Percentiles rank a stretch among this genome's conserved stretches.
Conservation (phyloP, 768 basidiomycete species). For the Infundibulicybe gibba region DNA sequence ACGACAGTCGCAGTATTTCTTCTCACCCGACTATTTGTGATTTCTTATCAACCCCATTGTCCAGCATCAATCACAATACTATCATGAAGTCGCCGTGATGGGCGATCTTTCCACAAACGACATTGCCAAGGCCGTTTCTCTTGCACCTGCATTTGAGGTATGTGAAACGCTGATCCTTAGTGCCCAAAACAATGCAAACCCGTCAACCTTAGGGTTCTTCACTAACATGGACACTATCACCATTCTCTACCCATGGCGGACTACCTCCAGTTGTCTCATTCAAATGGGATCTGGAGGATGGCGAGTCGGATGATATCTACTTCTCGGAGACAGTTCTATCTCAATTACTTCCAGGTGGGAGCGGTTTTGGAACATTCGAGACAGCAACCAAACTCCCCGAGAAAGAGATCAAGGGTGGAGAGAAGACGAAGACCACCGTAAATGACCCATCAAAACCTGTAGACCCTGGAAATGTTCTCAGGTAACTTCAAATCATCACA, state of each 20-base stretch:
- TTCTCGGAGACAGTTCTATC: conserved; percentile 31
- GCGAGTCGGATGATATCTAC: conserved; percentile 23
- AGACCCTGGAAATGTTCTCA: conserved; percentile 22
- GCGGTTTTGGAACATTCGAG: conserved; percentile 34
- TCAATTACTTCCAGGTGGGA: conserved; percentile 29
- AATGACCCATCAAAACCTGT: conserved; percentile 8
- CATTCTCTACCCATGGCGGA: conserved; percentile 29
- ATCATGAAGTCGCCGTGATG: conserved; percentile 29
- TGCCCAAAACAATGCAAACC: neutral
- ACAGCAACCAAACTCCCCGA: conserved; percentile 16
- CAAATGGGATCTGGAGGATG: conserved; percentile 14
- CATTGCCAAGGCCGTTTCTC: conserved; percentile 22
- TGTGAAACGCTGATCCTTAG: neutral
- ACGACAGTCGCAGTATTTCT: conserved; percentile 22
- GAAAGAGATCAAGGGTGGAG: conserved; percentile 3
- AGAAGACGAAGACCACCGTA: neutral
- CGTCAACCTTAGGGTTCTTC: conserved; percentile 20
- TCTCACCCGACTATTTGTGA: neutral
- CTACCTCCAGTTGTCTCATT: conserved; percentile 30
- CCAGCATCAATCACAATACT: conserved; percentile 28
- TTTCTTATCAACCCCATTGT: neutral
- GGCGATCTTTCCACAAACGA: conserved; percentile 30
- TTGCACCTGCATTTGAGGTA: conserved; percentile 25
- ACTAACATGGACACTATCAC: conserved; percentile 35
- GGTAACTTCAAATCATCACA: conserved; percentile 11